Base-by-base conservation (phyloP, 345 rosid species). In the Bruguiera parviflora region DNA sequence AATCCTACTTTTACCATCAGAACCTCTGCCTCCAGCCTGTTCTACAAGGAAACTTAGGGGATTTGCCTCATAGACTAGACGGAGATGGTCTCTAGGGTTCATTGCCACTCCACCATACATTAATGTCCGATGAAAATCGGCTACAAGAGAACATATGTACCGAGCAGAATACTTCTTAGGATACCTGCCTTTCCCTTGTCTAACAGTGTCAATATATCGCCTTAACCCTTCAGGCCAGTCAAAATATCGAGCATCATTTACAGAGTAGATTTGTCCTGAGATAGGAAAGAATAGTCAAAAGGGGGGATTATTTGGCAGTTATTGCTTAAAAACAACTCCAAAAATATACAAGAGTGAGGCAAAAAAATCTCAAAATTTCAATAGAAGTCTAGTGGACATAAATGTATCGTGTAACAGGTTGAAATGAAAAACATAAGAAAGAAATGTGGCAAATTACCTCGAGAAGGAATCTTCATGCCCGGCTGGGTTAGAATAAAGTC, bases 71-170 rank as follows among this genome's bases (percentile, higher is more conserved):
- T 91, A 93, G 28, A 93, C 97, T 57, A 93, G 78, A 22, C 96
- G 96, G 22, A 93, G 93, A 78, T 93, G 98, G 77, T 86, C 91
- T 77, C 98, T 88, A 13, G 97, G 97, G 75, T 91, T 93, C 97
- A 93, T 93, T 69, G 96, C 92, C 20, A 93, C 79, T 13, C 98
- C 97, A 28, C 97, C 98, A 72, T 91, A 93, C 79, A 93, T 68
- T 37, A 93, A 53, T 4, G 98, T 93, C 71, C 98, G 81, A 67
- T 93, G 97, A 63, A 91, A 88, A 81, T 93, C 98, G 70, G 98
- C 97, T 29, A 93, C 97, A 33, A 93, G 80, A 65, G 96, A 93
- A 76, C 97, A 93, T 75, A 93, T 86, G 66, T 93, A 93, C 43
- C 97, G 92, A 0, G 98, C 98, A 3, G 98, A 93, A 69, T 93